Evolutionary conservation across 495 filamentous ascomycete genomes (phyloP).

Genomic region (Hypomontagnella monticulosa): DNA sequence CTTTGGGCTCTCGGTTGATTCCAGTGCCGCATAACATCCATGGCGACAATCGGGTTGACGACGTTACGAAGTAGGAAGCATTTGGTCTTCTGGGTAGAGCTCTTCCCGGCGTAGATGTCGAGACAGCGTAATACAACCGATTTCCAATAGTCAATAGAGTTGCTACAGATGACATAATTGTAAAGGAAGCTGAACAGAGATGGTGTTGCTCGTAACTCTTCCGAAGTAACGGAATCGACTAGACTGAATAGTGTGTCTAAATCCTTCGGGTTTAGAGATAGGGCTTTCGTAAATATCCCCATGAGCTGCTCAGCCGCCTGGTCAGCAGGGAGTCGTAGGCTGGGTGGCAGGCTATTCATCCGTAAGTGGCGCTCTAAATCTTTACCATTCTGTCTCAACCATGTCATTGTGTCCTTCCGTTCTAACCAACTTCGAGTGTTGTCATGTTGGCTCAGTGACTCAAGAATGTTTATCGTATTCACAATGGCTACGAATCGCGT

Average conservation of each 20-base stretch:
- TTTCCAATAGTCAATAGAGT: conserved; percentile 89
- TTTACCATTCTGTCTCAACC: conserved; percentile 78
- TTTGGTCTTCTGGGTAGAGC: conserved; percentile 84
- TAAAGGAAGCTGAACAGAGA: conserved; percentile 86
- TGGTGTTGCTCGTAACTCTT: conserved; percentile 81
- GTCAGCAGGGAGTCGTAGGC: conserved; percentile 83
- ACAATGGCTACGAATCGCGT: conserved; percentile 74
- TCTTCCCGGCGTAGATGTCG: conserved; percentile 82
- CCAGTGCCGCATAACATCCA: conserved; percentile 86
- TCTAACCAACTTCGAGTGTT: conserved; percentile 77
- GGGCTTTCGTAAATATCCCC: conserved; percentile 80
- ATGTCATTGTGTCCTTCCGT: conserved; percentile 72
- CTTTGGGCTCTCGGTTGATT: conserved; percentile 69
- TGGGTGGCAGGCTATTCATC: conserved; percentile 70
- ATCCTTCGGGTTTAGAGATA: conserved; percentile 78
- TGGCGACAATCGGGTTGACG: conserved; percentile 95
- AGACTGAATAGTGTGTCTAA: conserved; percentile 86
- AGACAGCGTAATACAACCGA: conserved; percentile 85
- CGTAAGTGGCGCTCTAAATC: conserved; percentile 77
- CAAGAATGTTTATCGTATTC: conserved; percentile 85
- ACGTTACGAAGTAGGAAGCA: conserved; percentile 91
- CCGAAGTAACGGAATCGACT: conserved; percentile 82
- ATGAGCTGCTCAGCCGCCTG: conserved; percentile 91
- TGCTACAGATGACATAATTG: conserved; percentile 79
- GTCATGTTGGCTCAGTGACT: conserved; percentile 72